These are phyloP conservation scores for Myotisia sp. DNA, from an alignment of 2,329 filamentous ascomycete species.

Conservation along the genomic window DNA sequence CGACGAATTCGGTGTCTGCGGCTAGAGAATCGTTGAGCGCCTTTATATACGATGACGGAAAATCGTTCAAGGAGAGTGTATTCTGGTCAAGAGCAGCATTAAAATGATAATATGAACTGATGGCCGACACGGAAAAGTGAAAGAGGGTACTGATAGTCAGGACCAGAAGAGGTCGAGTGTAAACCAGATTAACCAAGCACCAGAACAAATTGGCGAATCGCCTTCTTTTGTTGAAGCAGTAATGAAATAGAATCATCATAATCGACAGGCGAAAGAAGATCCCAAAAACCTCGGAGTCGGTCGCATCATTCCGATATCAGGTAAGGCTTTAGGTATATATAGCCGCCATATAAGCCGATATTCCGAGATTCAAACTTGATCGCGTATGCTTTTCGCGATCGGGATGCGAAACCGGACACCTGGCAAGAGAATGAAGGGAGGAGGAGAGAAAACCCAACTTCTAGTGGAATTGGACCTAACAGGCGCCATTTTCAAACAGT, in stretches of 20 bases:
- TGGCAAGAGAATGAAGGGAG: too few relatives aligned
- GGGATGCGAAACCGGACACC: too few relatives aligned
- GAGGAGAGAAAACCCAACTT: too few relatives aligned
- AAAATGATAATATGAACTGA: neutral
- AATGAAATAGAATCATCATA: conserved; percentile 1
- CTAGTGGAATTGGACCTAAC: too few relatives aligned
- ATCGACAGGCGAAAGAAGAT: neutral
- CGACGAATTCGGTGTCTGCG: neutral
- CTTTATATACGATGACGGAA: conserved; percentile 2
- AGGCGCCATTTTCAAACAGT: too few relatives aligned
- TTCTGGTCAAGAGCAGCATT: neutral
- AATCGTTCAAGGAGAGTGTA: conserved; percentile 1
- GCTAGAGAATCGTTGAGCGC: neutral
- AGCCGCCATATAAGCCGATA: too few relatives aligned
- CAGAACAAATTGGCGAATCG: neutral
- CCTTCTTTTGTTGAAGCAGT: conserved; percentile 1
- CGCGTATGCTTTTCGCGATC: too few relatives aligned
- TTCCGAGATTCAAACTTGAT: too few relatives aligned
- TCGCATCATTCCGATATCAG: too few relatives aligned
- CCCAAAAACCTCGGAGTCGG: too few relatives aligned
- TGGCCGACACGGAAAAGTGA: neutral
- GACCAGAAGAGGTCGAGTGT: neutral
- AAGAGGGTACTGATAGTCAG: neutral
- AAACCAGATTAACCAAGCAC: neutral
- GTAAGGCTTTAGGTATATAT: too few relatives aligned